A percentile compares a stretch with the other conserved stretches of the same genome.
Evolutionary conservation across 768 basidiomycete species (phyloP).

Genomic region (Mycena venus): DNA sequence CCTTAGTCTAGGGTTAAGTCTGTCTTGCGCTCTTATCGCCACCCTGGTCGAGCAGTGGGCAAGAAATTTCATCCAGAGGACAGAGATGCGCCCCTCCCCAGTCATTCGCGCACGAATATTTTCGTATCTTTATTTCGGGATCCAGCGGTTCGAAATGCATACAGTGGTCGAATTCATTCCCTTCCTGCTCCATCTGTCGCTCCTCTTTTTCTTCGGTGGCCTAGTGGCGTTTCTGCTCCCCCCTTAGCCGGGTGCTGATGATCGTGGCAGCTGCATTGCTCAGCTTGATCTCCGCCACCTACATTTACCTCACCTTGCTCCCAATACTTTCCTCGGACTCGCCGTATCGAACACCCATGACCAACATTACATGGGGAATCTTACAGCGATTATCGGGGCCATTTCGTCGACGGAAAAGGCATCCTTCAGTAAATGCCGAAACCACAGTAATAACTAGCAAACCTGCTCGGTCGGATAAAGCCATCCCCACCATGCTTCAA

Average conservation of each 20-base stretch:
- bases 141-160: no score
- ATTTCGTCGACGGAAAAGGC: not conserved
- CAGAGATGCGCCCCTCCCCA: no score
- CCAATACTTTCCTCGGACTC: conserved; percentile 22
- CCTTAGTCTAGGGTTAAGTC: no score
- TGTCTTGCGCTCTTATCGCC: not conserved
- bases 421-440: not conserved
- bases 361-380: not conserved
- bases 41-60: not conserved
- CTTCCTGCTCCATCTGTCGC: not conserved
- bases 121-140: no score
- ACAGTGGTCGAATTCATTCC: no score
- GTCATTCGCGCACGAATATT: no score
- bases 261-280: not conserved
- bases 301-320: conserved; percentile 22
- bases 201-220: conserved; percentile 27
- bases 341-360: conserved; percentile 30
- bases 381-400: not conserved
- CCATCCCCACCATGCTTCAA: not conserved
- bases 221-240: conserved; percentile 21
- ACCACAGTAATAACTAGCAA: not conserved
- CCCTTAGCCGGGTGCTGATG: conserved; percentile 3
- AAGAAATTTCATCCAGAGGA: not conserved
- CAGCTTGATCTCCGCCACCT: no score
- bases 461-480: no score